These are phyloP conservation scores for Didymosphaeria variabile DNA, from an alignment of 2,329 filamentous ascomycete genomes.

Conservation along the genomic window DNA sequence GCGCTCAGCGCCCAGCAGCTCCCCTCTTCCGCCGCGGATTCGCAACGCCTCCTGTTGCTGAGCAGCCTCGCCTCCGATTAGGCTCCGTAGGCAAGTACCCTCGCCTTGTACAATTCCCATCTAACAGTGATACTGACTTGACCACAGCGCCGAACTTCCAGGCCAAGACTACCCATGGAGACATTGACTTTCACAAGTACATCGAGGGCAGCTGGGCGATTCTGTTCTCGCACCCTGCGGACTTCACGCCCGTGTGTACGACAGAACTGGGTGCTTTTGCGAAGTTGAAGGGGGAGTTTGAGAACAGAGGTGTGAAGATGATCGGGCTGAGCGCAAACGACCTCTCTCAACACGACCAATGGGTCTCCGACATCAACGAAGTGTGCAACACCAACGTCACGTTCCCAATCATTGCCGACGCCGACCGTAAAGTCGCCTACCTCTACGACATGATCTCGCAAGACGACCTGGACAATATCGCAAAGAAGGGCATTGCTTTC, in stretches of 20 bases:
- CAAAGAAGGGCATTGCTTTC: slow-evolving; percentile 74
- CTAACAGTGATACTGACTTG: background rate
- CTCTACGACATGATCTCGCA: slow-evolving; percentile 63
- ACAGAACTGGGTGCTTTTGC: slow-evolving; percentile 94
- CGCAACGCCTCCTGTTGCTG: slow-evolving; percentile 40
- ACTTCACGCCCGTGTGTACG: slow-evolving; percentile 95
- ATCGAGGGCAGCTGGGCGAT: slow-evolving; percentile 82
- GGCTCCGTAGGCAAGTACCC: slow-evolving; percentile 48
- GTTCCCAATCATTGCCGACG: slow-evolving; percentile 62
- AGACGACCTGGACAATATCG: slow-evolving; percentile 65
- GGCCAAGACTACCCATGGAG: slow-evolving; percentile 79
- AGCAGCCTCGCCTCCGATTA: slow-evolving; percentile 55
- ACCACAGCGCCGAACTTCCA: slow-evolving; percentile 79
- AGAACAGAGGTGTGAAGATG: slow-evolving; percentile 86
- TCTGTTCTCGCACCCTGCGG: slow-evolving; percentile 83
- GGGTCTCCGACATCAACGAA: slow-evolving; percentile 80
- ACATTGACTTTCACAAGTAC: slow-evolving; percentile 85
- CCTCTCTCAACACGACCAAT: slow-evolving; percentile 81
- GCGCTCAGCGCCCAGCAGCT: slow-evolving; percentile 34
- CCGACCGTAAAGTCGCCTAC: slow-evolving; percentile 58
- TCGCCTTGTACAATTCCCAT: background rate
- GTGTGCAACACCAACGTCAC: slow-evolving; percentile 54
- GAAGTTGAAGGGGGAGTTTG: slow-evolving; percentile 87
- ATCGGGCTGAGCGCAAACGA: slow-evolving; percentile 89
- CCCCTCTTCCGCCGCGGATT: slow-evolving; percentile 50